These are phyloP conservation scores for Trifolium repens DNA, from an alignment of 306 rosid species.

Conservation along the genomic window DNA sequence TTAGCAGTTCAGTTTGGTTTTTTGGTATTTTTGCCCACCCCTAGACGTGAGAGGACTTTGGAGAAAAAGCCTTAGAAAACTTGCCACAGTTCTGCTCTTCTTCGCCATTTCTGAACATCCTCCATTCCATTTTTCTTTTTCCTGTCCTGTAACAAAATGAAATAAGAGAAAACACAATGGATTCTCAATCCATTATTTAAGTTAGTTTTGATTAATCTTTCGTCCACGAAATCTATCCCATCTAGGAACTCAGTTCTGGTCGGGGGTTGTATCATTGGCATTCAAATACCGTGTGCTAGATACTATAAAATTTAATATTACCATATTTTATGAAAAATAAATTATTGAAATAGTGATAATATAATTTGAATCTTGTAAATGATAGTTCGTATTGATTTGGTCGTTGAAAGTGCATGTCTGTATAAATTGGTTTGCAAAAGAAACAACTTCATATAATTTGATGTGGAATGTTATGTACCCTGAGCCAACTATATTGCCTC, in stretches of 20 bases:
- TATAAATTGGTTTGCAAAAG: neutral
- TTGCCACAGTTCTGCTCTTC: neutral
- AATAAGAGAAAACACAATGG: neutral
- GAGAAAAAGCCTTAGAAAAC: no score
- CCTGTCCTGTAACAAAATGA: neutral
- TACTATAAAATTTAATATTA: conserved; percentile 1
- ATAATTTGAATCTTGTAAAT: neutral
- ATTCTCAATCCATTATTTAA: conserved; percentile 4
- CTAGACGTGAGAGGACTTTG: no score
- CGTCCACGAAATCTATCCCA: conserved; percentile 1
- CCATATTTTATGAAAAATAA: neutral
- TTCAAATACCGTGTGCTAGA: no score
- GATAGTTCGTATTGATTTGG: neutral
- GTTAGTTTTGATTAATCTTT: neutral
- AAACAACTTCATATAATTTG: no score
- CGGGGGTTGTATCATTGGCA: no score
- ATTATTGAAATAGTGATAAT: no score
- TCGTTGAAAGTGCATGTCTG: neutral
- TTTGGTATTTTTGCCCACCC: no score
- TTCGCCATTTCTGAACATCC: neutral
- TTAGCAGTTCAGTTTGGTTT: no score
- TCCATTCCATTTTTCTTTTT: neutral
- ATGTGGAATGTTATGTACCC: no score
- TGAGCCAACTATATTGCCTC: neutral
- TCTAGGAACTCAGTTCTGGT: neutral